These are phyloP conservation scores for Penicillium thymicola DNA, from an alignment of 2,329 filamentous ascomycete genomes.

Conservation along the genomic window DNA sequence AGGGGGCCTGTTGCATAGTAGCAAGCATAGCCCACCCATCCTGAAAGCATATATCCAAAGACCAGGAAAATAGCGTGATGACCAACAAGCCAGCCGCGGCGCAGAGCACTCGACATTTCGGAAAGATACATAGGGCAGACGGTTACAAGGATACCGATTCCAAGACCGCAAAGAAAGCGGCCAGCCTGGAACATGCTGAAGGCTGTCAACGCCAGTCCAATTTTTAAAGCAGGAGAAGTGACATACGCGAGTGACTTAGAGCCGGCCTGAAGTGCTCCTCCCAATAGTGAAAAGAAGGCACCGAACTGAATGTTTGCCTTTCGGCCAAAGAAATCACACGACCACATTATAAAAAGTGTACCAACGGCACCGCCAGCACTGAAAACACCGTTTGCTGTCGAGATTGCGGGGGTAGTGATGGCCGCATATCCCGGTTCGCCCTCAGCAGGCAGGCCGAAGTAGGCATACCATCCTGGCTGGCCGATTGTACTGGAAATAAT, in stretches of 20 bases:
- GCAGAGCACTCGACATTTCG: constrained; percentile 42
- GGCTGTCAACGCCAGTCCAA: constrained; percentile 2
- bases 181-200: constrained; percentile 46
- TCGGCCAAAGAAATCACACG: constrained; percentile 44
- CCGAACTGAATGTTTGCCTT: constrained; percentile 49
- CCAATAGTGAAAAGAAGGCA: constrained; percentile 44
- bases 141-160: constrained; percentile 44
- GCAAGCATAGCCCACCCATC: constrained; percentile 46
- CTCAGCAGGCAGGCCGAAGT: constrained; percentile 46
- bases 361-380: constrained; percentile 50
- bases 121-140: constrained; percentile 48
- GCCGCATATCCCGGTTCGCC: constrained; percentile 47
- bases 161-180: constrained; percentile 43
- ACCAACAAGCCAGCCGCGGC: constrained; percentile 46
- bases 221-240: background rate
- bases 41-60: constrained; percentile 47
- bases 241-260: constrained; percentile 44
- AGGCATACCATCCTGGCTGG: constrained; percentile 52
- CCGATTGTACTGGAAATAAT: constrained; percentile 53
- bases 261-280: constrained; percentile 48
- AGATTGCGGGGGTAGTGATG: constrained; percentile 47
- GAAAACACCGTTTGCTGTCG: constrained; percentile 50
- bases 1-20: constrained; percentile 41
- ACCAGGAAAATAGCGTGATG: constrained; percentile 49
- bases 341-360: constrained; percentile 51